Evolutionary conservation across 441 rosid species (phyloP), one percentile per base, ranked within the genome.

Genomic region (Capsella rubella): DNA sequence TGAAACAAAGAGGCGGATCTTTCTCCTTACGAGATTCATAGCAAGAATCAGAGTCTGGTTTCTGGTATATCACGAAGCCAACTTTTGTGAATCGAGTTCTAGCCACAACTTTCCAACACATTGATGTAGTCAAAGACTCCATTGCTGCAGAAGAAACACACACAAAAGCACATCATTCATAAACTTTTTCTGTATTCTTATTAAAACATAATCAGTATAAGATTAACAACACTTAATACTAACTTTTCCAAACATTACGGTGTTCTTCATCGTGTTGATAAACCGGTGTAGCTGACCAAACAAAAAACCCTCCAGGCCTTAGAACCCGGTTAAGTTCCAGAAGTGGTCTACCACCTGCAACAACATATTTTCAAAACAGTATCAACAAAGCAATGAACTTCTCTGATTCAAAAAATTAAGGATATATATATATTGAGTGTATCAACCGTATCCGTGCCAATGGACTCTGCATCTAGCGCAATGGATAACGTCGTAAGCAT

Each of bases 391-490:
- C 55, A 31, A 12, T 52, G 3, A 50, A 61, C 32, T 25, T 49
- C 8, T 9, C 37, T 40, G 29, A 5, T 2, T 18, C 47, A 66
- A 27, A 43, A 5, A 0, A 0, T 34, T 21, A 40, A 60, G 49
- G 12, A 60, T 27, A 0, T 60, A 14, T 60, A 14, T 25, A 7
- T 13, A 7, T 3, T 3, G 11, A 18, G 21, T 62, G 4, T 83
- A 85, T 89, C 94, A 75, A 76, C 87, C 45, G 82, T 91, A 72
- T 90, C 94, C 97, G 0, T 77, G 80, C 80, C 97, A 95, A 59
- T 89, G 96, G 75, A 95, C 97, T 79, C 97, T 90, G 91, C 97
- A 95, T 79, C 97, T 78, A 4, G 97, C 97, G 73, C 99, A 95
- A 68, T 95, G 99, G 78, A 95, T 82, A 78, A 95, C 70, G 59